A percentile compares a stretch with the other conserved stretches of the same genome.
Evolutionary conservation across 78 protist genomes (phyloP).

Genomic region (Dictyostelium purpureum): DNA sequence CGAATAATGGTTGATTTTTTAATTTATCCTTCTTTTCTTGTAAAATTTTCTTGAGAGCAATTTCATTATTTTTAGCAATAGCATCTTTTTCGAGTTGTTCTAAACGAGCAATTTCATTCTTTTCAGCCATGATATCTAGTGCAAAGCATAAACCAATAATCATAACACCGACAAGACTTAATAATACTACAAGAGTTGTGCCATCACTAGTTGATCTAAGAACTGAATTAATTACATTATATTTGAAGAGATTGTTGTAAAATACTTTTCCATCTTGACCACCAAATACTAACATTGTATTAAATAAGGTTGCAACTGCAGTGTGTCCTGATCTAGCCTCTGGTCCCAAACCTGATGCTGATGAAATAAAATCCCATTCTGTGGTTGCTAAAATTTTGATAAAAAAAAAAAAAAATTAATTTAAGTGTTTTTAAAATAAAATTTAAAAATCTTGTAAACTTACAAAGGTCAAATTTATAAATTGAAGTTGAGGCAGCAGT

Average conservation of each 20-base stretch:
- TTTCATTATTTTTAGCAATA: slow-evolving; percentile 17
- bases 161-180: slow-evolving; percentile 41
- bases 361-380: background rate
- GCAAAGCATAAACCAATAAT: slow-evolving; percentile 66
- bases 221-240: slow-evolving; percentile 30
- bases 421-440: too few species aligned
- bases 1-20: background rate
- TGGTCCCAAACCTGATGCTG: slow-evolving; percentile 27
- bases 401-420: too few species aligned
- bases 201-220: slow-evolving; percentile 59
- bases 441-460: too few species aligned
- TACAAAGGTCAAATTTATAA: slow-evolving; percentile 20
- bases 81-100: slow-evolving; percentile 45
- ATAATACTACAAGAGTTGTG: slow-evolving; percentile 32
- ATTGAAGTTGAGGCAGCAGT: background rate
- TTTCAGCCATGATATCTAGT: slow-evolving; percentile 40
- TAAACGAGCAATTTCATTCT: slow-evolving; percentile 21
- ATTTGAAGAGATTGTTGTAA: slow-evolving; percentile 21
- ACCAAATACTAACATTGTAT: slow-evolving; percentile 73
- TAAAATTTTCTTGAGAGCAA: background rate
- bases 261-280: slow-evolving; percentile 14
- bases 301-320: background rate
- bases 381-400: too few species aligned
- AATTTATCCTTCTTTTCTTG: background rate
- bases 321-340: slow-evolving; percentile 19